These are phyloP conservation scores for Amborella trichopoda DNA, from an alignment of 164 flowering plant genomes.

Conservation along the genomic window DNA sequence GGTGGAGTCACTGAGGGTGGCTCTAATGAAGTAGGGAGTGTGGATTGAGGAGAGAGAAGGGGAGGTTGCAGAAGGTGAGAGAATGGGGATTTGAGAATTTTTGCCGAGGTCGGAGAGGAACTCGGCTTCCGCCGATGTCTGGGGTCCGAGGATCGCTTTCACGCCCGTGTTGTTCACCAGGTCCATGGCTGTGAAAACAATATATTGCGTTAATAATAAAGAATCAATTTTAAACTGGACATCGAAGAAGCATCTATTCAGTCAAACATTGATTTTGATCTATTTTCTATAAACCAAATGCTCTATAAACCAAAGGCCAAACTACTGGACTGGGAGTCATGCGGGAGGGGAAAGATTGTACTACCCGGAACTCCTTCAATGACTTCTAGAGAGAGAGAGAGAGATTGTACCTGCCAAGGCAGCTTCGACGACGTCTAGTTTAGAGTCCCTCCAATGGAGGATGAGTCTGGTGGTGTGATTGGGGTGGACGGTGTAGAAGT, in stretches of 20 bases:
- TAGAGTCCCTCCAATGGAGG: slow-evolving; percentile 4
- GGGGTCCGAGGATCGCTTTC: slow-evolving; percentile 19
- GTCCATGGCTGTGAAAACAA: slow-evolving; percentile 8
- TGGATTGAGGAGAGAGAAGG: slow-evolving; percentile 3
- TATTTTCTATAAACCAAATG: not conserved
- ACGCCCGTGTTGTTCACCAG: slow-evolving; percentile 10
- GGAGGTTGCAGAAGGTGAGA: slow-evolving; percentile 12
- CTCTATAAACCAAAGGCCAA: not conserved
- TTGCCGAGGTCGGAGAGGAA: slow-evolving; percentile 12
- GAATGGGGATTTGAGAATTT: slow-evolving; percentile 10
- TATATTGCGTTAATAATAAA: not conserved
- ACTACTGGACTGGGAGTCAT: not conserved
- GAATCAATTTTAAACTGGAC: not conserved
- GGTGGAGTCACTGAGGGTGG: slow-evolving; percentile 9
- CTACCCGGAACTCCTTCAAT: not conserved
- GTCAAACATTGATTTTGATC: not conserved
- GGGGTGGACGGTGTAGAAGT: slow-evolving; percentile 4
- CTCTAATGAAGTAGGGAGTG: slow-evolving; percentile 13
- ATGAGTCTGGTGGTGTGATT: slow-evolving; percentile 4
- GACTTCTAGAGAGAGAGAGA: not conserved
- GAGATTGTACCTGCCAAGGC: slow-evolving; percentile 1
- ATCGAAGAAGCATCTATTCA: not conserved
- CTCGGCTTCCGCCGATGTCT: slow-evolving; percentile 11
- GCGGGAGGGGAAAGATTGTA: not conserved
- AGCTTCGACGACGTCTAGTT: slow-evolving; percentile 2